A percentile compares a stretch with the other conserved stretches of the same genome.
phyloP scores from a whole-genome alignment of 2,329 filamentous ascomycete species.

The Claviceps sp. region DNA sequence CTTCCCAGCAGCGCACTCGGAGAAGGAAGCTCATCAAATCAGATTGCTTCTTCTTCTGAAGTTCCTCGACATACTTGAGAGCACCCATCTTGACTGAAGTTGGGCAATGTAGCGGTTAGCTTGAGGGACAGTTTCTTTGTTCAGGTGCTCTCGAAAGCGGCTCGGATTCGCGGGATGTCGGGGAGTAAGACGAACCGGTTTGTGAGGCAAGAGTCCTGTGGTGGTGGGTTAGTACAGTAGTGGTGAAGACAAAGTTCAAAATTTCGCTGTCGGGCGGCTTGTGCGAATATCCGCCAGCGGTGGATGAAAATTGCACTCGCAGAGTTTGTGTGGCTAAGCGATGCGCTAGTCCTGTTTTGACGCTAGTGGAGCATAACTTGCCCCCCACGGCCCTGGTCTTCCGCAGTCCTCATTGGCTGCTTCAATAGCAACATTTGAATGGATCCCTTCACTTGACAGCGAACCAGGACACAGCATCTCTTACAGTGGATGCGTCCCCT shows the following conservation, averaged over 20 bases:
- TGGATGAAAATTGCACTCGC: conserved; percentile 18
- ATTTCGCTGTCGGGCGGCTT: conserved; percentile 12
- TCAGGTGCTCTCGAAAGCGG: neutral
- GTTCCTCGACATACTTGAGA: conserved; percentile 99
- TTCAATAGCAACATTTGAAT: neutral
- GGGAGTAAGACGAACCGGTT: conserved; percentile 21
- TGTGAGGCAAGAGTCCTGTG: conserved; percentile 22
- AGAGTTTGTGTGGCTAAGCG: conserved; percentile 28
- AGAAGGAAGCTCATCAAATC: conserved; percentile 99
- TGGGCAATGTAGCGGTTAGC: conserved; percentile 1
- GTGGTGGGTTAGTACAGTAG: conserved; percentile 21
- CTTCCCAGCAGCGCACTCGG: conserved; percentile 99
- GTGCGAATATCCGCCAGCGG: conserved; percentile 15
- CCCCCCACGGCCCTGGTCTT: conserved; percentile 17
- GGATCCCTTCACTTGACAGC: neutral
- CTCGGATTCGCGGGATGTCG: neutral
- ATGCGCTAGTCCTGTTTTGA: conserved; percentile 15
- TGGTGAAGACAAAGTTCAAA: conserved; percentile 18
- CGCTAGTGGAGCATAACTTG: conserved; percentile 16
- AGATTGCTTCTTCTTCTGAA: conserved; percentile 99
- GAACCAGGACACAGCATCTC: neutral
- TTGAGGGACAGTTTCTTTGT: neutral
- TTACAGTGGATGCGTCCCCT: too few relatives aligned
- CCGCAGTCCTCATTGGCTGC: neutral
- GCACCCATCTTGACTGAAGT: conserved; percentile 77